phyloP scores from a whole-genome alignment of 2,329 filamentous ascomycete species.

The Hypoxylon sp. region DNA sequence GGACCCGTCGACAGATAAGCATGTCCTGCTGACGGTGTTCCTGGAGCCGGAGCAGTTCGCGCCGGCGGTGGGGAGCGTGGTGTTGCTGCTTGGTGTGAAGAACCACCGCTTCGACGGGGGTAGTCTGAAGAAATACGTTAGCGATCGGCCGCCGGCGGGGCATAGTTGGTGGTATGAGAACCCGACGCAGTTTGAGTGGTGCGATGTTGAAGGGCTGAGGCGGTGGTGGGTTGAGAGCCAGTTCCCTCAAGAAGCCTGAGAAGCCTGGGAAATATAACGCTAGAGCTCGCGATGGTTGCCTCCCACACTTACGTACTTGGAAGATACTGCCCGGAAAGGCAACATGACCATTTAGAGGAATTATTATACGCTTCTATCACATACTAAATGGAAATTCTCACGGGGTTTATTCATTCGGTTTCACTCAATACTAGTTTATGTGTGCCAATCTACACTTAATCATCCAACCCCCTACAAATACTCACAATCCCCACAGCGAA shows the following conservation, averaged over 20 bases:
- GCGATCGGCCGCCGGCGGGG: constrained; percentile 52
- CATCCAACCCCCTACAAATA: not conserved
- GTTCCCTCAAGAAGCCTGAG: not conserved
- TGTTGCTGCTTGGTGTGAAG: constrained; percentile 69
- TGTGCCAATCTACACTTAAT: not conserved
- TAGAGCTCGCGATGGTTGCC: not conserved
- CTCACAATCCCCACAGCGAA: not conserved
- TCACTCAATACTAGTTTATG: not conserved
- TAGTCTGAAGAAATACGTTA: constrained; percentile 61
- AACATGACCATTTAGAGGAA: not conserved
- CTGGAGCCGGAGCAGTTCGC: constrained; percentile 66
- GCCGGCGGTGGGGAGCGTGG: constrained; percentile 64
- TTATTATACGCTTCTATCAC: not conserved
- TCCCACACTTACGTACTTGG: not conserved
- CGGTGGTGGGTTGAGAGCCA: constrained; percentile 60
- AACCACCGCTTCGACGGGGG: constrained; percentile 69
- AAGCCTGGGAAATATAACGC: not conserved
- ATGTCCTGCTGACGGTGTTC: constrained; percentile 69
- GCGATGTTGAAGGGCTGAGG: constrained; percentile 62
- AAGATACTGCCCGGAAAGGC: not conserved
- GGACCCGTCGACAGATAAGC: constrained; percentile 67
- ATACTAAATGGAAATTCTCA: not conserved
- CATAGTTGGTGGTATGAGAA: constrained; percentile 67
- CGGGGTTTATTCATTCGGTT: not conserved
- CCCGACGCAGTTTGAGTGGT: constrained; percentile 64